A percentile compares a stretch with the other conserved stretches of the same genome.
Conservation (phyloP, 768 basidiomycete genomes). For the Ramaria sp. region DNA sequence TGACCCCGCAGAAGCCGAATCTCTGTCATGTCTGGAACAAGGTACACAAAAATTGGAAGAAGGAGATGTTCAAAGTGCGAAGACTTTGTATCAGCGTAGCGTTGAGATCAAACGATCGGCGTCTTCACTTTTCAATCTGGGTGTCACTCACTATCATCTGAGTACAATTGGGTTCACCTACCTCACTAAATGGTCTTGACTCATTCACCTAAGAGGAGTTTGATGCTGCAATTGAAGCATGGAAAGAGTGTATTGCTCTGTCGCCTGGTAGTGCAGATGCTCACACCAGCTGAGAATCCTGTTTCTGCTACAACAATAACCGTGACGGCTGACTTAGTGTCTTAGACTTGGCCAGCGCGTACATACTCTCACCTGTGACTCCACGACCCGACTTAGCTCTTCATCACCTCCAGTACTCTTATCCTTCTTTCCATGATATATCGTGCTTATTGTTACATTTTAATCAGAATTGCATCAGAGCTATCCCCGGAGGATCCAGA, state of each 20-base stretch:
- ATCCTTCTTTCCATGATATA: slow-evolving; percentile 18
- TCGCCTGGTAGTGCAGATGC: slow-evolving; percentile 80
- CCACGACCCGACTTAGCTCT: slow-evolving; percentile 73
- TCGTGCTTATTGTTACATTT: slow-evolving; percentile 21
- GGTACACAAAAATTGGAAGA: slow-evolving; percentile 80
- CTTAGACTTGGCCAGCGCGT: slow-evolving; percentile 79
- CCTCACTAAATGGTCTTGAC: background rate
- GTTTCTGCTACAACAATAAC: background rate
- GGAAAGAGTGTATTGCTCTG: slow-evolving; percentile 75
- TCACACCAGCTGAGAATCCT: slow-evolving; percentile 60
- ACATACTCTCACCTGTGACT: slow-evolving; percentile 69
- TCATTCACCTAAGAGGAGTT: slow-evolving; percentile 56
- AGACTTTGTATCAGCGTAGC: slow-evolving; percentile 66
- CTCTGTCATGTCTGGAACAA: slow-evolving; percentile 67
- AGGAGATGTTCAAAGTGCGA: slow-evolving; percentile 74
- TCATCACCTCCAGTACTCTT: slow-evolving; percentile 65
- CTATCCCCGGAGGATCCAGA: slow-evolving; percentile 84
- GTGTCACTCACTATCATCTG: slow-evolving; percentile 83
- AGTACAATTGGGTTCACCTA: slow-evolving; percentile 38
- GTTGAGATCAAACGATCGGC: slow-evolving; percentile 71
- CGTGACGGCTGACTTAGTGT: background rate
- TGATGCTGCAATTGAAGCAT: slow-evolving; percentile 73
- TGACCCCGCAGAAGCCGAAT: slow-evolving; percentile 76
- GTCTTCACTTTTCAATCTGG: slow-evolving; percentile 78
- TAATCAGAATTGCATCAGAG: slow-evolving; percentile 64